Evolutionary conservation across 2,329 filamentous ascomycete species (phyloP).

Genomic region (Diaporthe amygdali): DNA sequence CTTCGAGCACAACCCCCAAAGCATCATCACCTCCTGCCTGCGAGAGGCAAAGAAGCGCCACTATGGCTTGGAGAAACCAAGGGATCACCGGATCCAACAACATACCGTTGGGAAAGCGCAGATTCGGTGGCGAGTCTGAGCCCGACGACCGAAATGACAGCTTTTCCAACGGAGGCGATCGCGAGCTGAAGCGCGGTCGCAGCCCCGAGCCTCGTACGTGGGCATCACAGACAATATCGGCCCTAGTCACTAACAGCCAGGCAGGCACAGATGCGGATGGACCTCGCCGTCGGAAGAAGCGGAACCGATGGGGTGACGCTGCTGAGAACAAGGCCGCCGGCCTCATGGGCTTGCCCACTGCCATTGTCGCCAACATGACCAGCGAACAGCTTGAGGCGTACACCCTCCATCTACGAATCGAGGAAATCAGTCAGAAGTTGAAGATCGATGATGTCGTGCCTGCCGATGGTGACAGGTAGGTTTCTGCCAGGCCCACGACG

Average conservation of each 20-base stretch:
- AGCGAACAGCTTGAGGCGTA: conserved; percentile 98
- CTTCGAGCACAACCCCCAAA: conserved; percentile 32
- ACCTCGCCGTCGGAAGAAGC: conserved; percentile 91
- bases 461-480: conserved; percentile 92
- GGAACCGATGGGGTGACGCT: conserved; percentile 97
- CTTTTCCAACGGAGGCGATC: conserved; percentile 38
- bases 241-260: conserved; percentile 23
- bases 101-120: conserved; percentile 87
- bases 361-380: conserved; percentile 97
- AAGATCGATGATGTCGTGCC: conserved; percentile 99
- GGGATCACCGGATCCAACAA: conserved; percentile 99
- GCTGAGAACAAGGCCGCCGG: conserved; percentile 98
- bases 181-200: conserved; percentile 82
- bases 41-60: not conserved
- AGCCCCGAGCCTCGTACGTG: conserved; percentile 81
- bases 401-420: conserved; percentile 92
- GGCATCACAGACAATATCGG: not conserved
- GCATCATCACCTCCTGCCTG: not conserved
- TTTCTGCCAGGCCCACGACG: not conserved
- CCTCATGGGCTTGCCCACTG: conserved; percentile 94
- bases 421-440: conserved; percentile 99
- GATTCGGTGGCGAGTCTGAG: conserved; percentile 68
- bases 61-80: conserved; percentile 72
- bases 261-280: conserved; percentile 70
- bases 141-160: conserved; percentile 27